These are phyloP conservation scores for Staphylotrichum longicolle DNA, from an alignment of 495 filamentous ascomycete genomes.

Conservation along the genomic window DNA sequence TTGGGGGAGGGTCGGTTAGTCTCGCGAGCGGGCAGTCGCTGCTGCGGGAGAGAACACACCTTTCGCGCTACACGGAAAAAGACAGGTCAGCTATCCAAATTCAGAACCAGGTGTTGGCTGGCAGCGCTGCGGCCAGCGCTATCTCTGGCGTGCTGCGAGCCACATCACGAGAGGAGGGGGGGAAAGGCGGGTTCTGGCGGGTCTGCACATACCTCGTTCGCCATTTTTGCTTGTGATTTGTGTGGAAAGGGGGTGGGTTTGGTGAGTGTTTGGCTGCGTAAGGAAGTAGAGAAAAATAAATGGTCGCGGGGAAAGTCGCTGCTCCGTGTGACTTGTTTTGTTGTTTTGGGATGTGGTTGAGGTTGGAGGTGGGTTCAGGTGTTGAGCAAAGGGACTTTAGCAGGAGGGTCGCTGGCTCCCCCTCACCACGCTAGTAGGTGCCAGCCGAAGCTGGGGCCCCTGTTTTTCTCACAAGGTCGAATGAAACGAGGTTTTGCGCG, in stretches of 20 bases:
- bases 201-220: slow-evolving; percentile 60
- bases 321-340: slow-evolving; percentile 30
- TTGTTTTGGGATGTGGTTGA: slow-evolving; percentile 34
- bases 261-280: slow-evolving; percentile 21
- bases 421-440: slow-evolving; percentile 30
- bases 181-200: slow-evolving; percentile 31
- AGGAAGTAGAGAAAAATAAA: slow-evolving; percentile 20
- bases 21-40: slow-evolving; percentile 10
- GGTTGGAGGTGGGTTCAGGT: slow-evolving; percentile 27
- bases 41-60: slow-evolving; percentile 53
- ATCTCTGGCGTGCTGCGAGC: slow-evolving; percentile 30
- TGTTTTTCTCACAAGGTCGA: slow-evolving; percentile 25
- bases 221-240: slow-evolving; percentile 50
- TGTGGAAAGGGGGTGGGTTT: slow-evolving; percentile 29
- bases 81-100: slow-evolving; percentile 42
- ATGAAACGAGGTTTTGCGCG: slow-evolving; percentile 23
- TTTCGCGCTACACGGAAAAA: slow-evolving; percentile 66
- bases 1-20: slow-evolving; percentile 31
- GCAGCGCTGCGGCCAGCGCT: slow-evolving; percentile 23
- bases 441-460: slow-evolving; percentile 26
- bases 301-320: slow-evolving; percentile 16
- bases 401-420: slow-evolving; percentile 26
- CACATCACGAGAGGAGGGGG: slow-evolving; percentile 29
- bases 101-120: background rate
- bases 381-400: slow-evolving; percentile 33